phyloP scores from a whole-genome alignment of 495 filamentous ascomycete species.

The Jackrogersella minutella region DNA sequence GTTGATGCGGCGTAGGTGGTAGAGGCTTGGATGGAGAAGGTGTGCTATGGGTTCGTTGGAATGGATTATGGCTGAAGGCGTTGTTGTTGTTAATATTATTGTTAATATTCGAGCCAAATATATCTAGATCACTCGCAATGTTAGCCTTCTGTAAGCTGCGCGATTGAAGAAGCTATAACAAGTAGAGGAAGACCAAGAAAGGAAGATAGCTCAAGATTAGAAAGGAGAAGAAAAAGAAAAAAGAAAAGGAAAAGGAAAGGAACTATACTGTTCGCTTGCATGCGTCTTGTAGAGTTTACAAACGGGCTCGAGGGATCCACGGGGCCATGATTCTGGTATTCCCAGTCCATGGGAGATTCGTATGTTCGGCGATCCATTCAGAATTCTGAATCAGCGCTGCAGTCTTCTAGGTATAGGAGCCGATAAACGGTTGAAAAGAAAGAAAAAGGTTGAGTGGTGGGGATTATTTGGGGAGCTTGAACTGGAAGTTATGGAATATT shows the following conservation, averaged over 20 bases:
- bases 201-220: too few relatives aligned
- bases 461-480: neutral
- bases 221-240: neutral
- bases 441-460: neutral
- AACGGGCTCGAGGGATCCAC: slow-evolving; percentile 59
- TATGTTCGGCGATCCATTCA: slow-evolving; percentile 54
- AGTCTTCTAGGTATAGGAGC: neutral
- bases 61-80: slow-evolving; percentile 45
- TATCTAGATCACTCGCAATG: slow-evolving; percentile 8
- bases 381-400: neutral
- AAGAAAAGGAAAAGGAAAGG: neutral
- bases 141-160: slow-evolving; percentile 1
- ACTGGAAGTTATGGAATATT: too few relatives aligned
- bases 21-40: slow-evolving; percentile 47
- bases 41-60: slow-evolving; percentile 43
- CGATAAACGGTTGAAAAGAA: neutral
- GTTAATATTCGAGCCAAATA: slow-evolving; percentile 30
- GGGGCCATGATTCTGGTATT: slow-evolving; percentile 54
- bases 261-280: slow-evolving; percentile 30
- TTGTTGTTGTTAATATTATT: slow-evolving; percentile 5
- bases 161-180: too few relatives aligned
- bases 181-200: neutral
- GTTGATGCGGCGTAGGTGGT: slow-evolving; percentile 44
- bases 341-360: slow-evolving; percentile 61
- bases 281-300: slow-evolving; percentile 46